Conservation (phyloP, 73 alveolate genomes). For the Chromera velia region DNA sequence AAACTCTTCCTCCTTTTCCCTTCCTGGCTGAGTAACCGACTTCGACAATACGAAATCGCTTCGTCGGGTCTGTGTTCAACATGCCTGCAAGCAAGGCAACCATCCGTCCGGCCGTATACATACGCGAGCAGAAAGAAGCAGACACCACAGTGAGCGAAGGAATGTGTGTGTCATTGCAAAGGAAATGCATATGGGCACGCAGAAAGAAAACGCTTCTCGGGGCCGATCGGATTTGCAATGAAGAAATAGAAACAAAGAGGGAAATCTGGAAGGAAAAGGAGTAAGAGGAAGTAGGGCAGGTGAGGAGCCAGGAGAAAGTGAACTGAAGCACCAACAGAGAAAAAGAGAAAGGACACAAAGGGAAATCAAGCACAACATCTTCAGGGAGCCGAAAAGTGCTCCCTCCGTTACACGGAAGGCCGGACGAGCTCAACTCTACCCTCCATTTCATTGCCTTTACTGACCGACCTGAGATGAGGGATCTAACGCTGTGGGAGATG, state of each 20-base stretch:
- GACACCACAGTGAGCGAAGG: not conserved
- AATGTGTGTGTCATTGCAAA: slow-evolving; percentile 20
- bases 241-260: slow-evolving; percentile 2
- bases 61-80: slow-evolving; percentile 67
- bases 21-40: too few relatives aligned
- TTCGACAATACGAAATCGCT: slow-evolving; percentile 55
- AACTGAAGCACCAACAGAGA: too few relatives aligned
- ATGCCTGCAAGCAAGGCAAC: slow-evolving; percentile 35
- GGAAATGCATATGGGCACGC: not conserved
- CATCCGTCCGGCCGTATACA: not conserved
- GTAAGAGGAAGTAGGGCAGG: too few relatives aligned
- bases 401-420: not conserved
- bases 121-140: not conserved
- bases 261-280: not conserved
- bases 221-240: slow-evolving; percentile 21
- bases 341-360: too few relatives aligned
- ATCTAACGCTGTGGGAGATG: not conserved
- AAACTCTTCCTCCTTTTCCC: too few relatives aligned
- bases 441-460: not conserved
- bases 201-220: slow-evolving; percentile 23
- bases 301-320: too few relatives aligned
- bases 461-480: too few relatives aligned
- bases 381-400: slow-evolving; percentile 52
- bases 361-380: slow-evolving; percentile 31
- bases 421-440: not conserved